Evolutionary conservation across 2,329 filamentous ascomycete genomes (phyloP), one percentile per base, ranked within the genome.

Genomic region (Colletotrichum eremochloae): DNA sequence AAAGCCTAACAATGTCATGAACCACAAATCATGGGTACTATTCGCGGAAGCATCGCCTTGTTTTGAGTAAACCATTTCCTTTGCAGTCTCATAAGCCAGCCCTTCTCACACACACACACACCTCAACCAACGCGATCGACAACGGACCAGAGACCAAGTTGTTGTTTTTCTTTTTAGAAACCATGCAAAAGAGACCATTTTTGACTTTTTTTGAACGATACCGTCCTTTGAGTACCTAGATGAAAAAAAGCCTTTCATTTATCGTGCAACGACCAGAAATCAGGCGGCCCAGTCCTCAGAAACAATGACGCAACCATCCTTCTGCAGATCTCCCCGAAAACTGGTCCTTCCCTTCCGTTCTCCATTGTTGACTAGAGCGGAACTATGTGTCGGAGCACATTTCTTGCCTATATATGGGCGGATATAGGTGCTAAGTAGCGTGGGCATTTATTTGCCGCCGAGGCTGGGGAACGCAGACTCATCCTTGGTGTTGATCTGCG

Each of bases 381-480:
- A 72, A 64, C 52, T 48, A 72, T 72, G 67, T 72, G 70, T 72
- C 70, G 61, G 62, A 55, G 70, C 70, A 72, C 66, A 72, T 70
- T 70, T 61, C 56, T 64, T 65, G 66, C 70, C 60, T 61, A 60
- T 64, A 50, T 72, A 31, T 69, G 63, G 70, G 70, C 66, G 62
- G 61, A 60, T 72, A 58, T 72, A 63, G 61, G 61, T 52, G 61
- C 31, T 52, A 18, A 20, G 18, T 64, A 24, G 42, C 31, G 60
- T 33, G 63, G 70, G 75, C 76, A 76, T 78, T 80, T 86, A 88
- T 80, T 85, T 84, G 81, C 86, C 85, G 78, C 88, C 88, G 76
- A 91, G 84, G 84, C 86, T 89, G 78, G 89, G 89, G 86, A 91
- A 90, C 74, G 88, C 88, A 75, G 81, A 83, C 85, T 89, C 82